A percentile compares a stretch with the other conserved stretches of the same genome.
These are phyloP conservation scores for Capsicum baccatum DNA, from an alignment of 257 asterid species.

Conservation along the genomic window DNA sequence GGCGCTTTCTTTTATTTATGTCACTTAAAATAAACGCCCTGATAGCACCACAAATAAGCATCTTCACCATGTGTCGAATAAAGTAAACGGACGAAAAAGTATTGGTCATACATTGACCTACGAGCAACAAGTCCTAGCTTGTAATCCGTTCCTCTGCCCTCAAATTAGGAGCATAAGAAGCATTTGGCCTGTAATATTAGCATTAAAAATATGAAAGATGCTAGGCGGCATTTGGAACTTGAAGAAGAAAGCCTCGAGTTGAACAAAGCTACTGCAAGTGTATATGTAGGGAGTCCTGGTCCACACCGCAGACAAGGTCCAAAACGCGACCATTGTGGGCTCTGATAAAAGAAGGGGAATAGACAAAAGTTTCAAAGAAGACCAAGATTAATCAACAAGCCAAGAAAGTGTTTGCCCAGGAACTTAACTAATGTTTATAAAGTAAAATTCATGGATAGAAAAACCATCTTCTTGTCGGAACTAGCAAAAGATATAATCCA, in stretches of 20 bases:
- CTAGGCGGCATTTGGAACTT: background rate
- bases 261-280: background rate
- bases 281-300: background rate
- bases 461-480: background rate
- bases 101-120: background rate
- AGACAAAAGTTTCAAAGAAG: background rate
- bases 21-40: background rate
- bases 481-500: background rate
- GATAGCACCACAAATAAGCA: background rate
- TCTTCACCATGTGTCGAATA: background rate
- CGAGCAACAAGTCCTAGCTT: background rate
- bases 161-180: background rate
- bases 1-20: background rate
- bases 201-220: background rate
- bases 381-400: background rate
- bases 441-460: background rate
- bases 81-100: background rate
- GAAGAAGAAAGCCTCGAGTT: slow-evolving; percentile 4
- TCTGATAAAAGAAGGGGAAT: background rate
- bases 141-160: background rate
- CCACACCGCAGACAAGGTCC: background rate
- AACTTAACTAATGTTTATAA: background rate
- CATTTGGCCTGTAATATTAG: slow-evolving; percentile 1
- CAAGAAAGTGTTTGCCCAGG: background rate
- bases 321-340: too few relatives aligned